Base-by-base conservation (phyloP, 352 stramenopile genomes). In the Pythium insidiosum region DNA sequence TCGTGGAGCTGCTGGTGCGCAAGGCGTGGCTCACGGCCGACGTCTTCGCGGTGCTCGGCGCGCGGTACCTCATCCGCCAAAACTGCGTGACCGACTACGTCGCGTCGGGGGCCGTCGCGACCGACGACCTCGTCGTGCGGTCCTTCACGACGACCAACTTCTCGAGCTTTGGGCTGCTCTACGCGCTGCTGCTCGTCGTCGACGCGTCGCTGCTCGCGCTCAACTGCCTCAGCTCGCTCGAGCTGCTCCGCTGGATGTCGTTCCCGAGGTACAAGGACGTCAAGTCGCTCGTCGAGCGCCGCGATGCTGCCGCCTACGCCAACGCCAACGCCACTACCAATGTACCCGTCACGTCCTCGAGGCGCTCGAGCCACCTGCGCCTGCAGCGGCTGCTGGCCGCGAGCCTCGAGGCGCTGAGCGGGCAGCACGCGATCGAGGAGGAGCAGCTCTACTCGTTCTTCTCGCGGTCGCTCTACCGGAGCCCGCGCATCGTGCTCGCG, bases 371-470 rank as follows among this genome's bases (percentile, higher is more conserved):
- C n/a, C n/a, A n/a, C n/a, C n/a, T 28, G 4, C 24, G 20, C 1
- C 41, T 25, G 1, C 30, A 42, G 1, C 49, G 49, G 1, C 26
- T 35, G 15, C 24, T 51, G 36, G 16, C 43, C 15, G 37, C 49
- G n/a, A 58, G 38, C 9, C 41, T 53, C 36, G 50, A 58, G 24
- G 43, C 50, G 15, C 53, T 58, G 43, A 43, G 46, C 20, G 44
- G 38, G 9, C 35, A 25, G 7, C 15, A 29, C 12, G 36, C 19
- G 18, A 52, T 53, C 20, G 42, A 50, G 12, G 45, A 61, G 24
- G 43, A 53, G 43, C 50, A 57, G 18, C 30, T 57, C 11, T 59
- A 53, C 39, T 59, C 51, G 34, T 59, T 50, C 35, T 59, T 48
- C 51, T 46, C 43, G 12, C 43, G 43, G 1, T 59, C 51, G 43